Evolutionary conservation across 192 early-diverging fungal species (phyloP), one percentile per base, ranked within the genome.

Genomic region (Glomus cerebriforme): DNA sequence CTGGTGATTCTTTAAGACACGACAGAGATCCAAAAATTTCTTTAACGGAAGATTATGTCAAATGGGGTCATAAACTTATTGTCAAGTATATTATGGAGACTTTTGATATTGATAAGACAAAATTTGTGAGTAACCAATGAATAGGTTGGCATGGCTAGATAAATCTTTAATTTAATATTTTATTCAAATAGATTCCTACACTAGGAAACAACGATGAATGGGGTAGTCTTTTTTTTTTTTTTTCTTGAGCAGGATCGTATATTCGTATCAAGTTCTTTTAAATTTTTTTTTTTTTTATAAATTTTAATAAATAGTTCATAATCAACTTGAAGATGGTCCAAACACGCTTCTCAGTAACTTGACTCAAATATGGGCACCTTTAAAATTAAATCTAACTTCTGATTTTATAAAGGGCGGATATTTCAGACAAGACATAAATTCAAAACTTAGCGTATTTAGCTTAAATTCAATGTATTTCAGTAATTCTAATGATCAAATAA

Each of bases 201-300:
- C 73, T 86, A 64, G 85, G 85, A 26, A 86, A 86, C 60, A 82
- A 84, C 35, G 85, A 86, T 76, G 71, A 68, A 13, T 80, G 68
- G 13, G 71, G 71, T 73, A 73, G 15, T 32, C 17, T 6, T 27
- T 12, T n/a, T n/a, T n/a, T n/a, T n/a, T n/a, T n/a, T n/a, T n/a
- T n/a, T n/a, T n/a, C n/a, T 59, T n/a, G 58, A 7, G 17, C 7
- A 22, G 26, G 9, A 27, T 29, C n/a, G 22, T 24, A 2, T 17
- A 31, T 19, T 34, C 1, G 0, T 32, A 7, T 59, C 35, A 13
- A 15, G 24, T 26, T 39, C 1, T 47, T 59, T 6, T 59, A 13
- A n/a, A 22, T 34, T 27, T 13, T 63, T 43, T 10, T 27, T 39
- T 9, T 63, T 43, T 10, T 27, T 39, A 2, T 34, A 35, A 54